Percentiles rank a stretch among this genome's conserved stretches.
Conservation (phyloP, 345 rosid species). For the Eucalyptus erythrocorys region DNA sequence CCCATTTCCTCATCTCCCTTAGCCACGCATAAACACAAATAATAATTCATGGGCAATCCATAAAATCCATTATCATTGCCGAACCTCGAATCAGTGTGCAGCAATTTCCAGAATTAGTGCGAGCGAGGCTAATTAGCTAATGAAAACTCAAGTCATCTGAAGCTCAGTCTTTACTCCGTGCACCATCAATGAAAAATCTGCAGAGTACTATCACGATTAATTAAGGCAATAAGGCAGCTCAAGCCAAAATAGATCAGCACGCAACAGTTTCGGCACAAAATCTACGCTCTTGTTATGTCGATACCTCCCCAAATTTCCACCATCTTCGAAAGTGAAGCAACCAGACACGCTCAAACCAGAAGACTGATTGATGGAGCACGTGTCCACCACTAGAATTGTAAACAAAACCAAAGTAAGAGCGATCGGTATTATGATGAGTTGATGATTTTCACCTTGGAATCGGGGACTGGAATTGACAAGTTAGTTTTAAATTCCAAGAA, state of each 20-base stretch:
- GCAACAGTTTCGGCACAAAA: background rate
- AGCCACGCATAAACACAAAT: background rate
- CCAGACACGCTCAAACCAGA: background rate
- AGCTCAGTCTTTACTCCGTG: background rate
- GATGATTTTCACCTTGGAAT: too few species aligned
- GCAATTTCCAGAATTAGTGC: background rate
- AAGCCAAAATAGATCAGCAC: background rate
- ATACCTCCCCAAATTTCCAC: background rate
- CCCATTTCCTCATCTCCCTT: background rate
- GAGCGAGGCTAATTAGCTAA: background rate
- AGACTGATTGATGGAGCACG: background rate
- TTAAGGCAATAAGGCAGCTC: background rate
- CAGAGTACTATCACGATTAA: background rate
- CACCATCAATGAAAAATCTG: background rate
- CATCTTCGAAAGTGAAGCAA: background rate
- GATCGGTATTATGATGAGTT: rapidly evolving
- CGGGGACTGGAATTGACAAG: too few species aligned
- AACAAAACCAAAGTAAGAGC: background rate
- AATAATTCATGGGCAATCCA: background rate
- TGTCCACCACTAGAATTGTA: background rate
- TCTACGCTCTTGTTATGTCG: background rate
- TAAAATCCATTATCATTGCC: background rate
- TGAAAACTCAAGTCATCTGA: background rate
- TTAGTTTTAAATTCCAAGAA: too few species aligned
- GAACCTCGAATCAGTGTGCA: background rate